Percentiles rank a stretch among this genome's conserved stretches.
Conservation (phyloP, 1,284 basidiomycete species). For the Cryptococcus depauperatus region DNA sequence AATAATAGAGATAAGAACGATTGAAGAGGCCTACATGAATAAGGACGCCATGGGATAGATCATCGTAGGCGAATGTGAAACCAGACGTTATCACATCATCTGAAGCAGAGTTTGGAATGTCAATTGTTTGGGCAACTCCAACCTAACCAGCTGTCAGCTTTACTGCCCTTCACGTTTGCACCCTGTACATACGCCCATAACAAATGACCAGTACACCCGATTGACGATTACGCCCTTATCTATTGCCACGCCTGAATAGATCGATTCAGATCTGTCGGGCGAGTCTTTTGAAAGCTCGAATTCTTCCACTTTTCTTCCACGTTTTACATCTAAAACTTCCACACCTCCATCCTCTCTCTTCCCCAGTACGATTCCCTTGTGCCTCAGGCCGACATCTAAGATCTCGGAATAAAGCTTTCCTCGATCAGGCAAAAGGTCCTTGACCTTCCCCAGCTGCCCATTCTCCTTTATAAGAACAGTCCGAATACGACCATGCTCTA, state of each 20-base stretch:
- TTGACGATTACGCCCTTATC: slow-evolving; percentile 46
- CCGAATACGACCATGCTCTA: slow-evolving; percentile 54
- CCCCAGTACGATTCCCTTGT: slow-evolving; percentile 42
- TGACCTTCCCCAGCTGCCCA: slow-evolving; percentile 49
- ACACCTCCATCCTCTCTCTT: slow-evolving; percentile 53
- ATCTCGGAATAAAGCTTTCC: slow-evolving; percentile 22
- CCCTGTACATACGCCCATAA: slow-evolving; percentile 53
- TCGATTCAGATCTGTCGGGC: slow-evolving; percentile 40
- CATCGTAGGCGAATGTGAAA: slow-evolving; percentile 65
- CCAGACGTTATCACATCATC: slow-evolving; percentile 43
- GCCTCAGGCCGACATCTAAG: slow-evolving; percentile 30
- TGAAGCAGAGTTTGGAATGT: slow-evolving; percentile 8
- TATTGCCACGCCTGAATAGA: slow-evolving; percentile 46
- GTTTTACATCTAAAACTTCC: slow-evolving; percentile 51
- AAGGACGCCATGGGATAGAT: slow-evolving; percentile 62
- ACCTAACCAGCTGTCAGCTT: slow-evolving; percentile 2
- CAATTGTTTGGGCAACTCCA: slow-evolving; percentile 15
- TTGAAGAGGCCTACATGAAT: slow-evolving; percentile 51
- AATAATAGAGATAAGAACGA: not conserved
- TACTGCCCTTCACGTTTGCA: not conserved
- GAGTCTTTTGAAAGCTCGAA: slow-evolving; percentile 51
- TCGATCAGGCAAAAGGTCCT: slow-evolving; percentile 46
- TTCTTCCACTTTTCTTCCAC: slow-evolving; percentile 50
- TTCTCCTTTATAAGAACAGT: slow-evolving; percentile 16
- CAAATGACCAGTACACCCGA: slow-evolving; percentile 64